phyloP scores from a whole-genome alignment of 2,329 filamentous ascomycete genomes.

The Sporothrix variecibatus region DNA sequence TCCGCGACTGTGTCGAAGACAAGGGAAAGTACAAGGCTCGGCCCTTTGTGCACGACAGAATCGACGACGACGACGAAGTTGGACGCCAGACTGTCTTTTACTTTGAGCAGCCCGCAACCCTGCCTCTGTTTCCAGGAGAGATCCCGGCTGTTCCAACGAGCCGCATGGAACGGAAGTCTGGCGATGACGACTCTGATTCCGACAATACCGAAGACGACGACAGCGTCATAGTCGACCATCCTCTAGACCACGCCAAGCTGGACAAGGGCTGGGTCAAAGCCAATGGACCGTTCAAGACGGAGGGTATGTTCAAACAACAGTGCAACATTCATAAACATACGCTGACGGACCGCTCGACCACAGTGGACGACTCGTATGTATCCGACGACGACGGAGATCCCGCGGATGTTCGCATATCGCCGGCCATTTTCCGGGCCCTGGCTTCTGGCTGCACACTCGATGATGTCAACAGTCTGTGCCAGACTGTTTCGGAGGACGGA shows the following conservation, averaged over 20 bases:
- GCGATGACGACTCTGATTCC: background rate
- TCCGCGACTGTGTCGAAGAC: background rate
- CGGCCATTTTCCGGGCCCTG: constrained; percentile 29
- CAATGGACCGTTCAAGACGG: constrained; percentile 20
- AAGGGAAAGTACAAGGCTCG: background rate
- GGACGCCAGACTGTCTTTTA: constrained; percentile 25
- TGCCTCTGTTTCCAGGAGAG: background rate
- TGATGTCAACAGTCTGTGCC: constrained; percentile 19
- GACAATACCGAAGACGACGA: background rate
- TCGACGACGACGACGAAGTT: background rate
- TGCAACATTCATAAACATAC: background rate
- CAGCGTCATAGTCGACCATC: constrained; percentile 17
- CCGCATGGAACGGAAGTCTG: background rate
- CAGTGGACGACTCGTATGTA: constrained; percentile 35
- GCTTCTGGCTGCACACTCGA: constrained; percentile 28
- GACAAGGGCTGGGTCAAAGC: constrained; percentile 26
- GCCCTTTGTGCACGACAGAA: background rate
- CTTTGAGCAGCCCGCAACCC: constrained; percentile 7
- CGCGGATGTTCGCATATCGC: constrained; percentile 33
- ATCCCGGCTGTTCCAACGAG: no score
- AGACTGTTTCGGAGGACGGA: background rate
- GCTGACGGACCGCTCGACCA: background rate
- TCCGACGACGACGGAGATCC: constrained; percentile 47
- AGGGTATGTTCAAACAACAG: background rate
- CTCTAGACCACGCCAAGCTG: constrained; percentile 17